phyloP scores from a whole-genome alignment of 768 basidiomycete genomes.

The Kwoniella sp. region DNA sequence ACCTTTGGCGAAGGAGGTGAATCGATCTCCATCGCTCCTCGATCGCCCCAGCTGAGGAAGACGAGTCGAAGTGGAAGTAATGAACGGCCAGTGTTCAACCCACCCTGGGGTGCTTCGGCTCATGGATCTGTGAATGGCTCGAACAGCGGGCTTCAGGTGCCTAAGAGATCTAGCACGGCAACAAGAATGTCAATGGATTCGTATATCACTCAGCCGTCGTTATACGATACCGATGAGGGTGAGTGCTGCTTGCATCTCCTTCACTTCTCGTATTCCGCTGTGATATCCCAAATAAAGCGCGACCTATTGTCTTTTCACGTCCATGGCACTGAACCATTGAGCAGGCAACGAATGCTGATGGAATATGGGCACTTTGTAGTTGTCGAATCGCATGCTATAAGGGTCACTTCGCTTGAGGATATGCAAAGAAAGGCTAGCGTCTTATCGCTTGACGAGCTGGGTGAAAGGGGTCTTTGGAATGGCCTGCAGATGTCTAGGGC shows the following conservation, averaged over 20 bases:
- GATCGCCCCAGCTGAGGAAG: neutral
- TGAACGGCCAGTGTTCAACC: neutral
- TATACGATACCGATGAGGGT: conserved; percentile 22
- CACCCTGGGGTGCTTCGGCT: neutral
- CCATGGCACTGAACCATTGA: too few relatives aligned
- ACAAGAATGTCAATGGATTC: conserved; percentile 6
- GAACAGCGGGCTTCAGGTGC: neutral
- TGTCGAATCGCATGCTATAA: conserved; percentile 13
- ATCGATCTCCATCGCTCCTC: neutral
- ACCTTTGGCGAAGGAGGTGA: conserved; percentile 6
- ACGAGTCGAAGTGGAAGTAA: neutral
- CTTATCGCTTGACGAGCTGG: conserved; percentile 5
- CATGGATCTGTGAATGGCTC: neutral
- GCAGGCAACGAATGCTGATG: too few relatives aligned
- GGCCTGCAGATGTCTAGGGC: conserved; percentile 5
- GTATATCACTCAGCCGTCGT: conserved; percentile 8
- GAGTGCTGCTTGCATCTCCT: conserved; percentile 4
- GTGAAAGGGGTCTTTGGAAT: conserved; percentile 7
- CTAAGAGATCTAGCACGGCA: neutral
- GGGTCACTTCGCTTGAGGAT: conserved; percentile 14
- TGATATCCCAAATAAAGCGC: too few relatives aligned
- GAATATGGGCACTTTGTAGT: too few relatives aligned
- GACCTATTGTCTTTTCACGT: too few relatives aligned
- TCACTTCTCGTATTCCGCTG: too few relatives aligned
- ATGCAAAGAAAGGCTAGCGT: conserved; percentile 16